Evolutionary conservation across 2,329 filamentous ascomycete genomes (phyloP).

Genomic region (Fusarium succisae): DNA sequence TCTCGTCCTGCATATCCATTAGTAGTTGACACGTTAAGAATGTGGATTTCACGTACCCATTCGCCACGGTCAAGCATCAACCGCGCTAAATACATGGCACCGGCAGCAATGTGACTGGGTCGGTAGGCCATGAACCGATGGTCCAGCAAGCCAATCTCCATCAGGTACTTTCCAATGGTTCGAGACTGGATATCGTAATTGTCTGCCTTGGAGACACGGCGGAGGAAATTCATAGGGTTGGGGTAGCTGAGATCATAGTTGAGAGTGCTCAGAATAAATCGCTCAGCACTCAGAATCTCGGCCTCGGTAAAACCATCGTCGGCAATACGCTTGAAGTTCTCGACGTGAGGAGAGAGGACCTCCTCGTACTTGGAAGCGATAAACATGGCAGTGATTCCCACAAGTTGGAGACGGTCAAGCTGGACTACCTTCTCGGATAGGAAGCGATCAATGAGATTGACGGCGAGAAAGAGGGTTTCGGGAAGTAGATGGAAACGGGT

Average conservation of each 20-base stretch:
- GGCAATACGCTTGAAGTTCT: slow-evolving; percentile 96
- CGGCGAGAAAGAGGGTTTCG: slow-evolving; percentile 93
- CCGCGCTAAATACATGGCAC: slow-evolving; percentile 93
- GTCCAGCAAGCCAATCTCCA: slow-evolving; percentile 96
- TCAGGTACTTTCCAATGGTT: slow-evolving; percentile 95
- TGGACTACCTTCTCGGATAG: slow-evolving; percentile 95
- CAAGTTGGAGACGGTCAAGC: slow-evolving; percentile 93
- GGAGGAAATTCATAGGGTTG: slow-evolving; percentile 99
- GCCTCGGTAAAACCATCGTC: slow-evolving; percentile 95
- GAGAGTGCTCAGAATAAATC: slow-evolving; percentile 88
- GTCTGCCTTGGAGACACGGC: slow-evolving; percentile 98
- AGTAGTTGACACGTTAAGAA: slow-evolving; percentile 38
- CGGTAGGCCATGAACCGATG: slow-evolving; percentile 91
- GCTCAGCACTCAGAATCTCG: slow-evolving; percentile 96
- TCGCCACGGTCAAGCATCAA: slow-evolving; percentile 89
- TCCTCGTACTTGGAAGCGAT: slow-evolving; percentile 99
- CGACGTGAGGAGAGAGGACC: slow-evolving; percentile 93
- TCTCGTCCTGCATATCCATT: slow-evolving; percentile 71
- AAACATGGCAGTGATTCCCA: slow-evolving; percentile 99
- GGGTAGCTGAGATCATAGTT: slow-evolving; percentile 98
- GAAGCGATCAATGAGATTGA: slow-evolving; percentile 99
- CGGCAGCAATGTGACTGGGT: slow-evolving; percentile 89
- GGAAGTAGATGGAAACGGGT: slow-evolving; percentile 95
- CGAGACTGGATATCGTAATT: slow-evolving; percentile 99
- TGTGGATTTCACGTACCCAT: slow-evolving; percentile 74